A percentile compares a stretch with the other conserved stretches of the same genome.
Conservation (phyloP, 129 eudicot species). For the Flaveria brownii region DNA sequence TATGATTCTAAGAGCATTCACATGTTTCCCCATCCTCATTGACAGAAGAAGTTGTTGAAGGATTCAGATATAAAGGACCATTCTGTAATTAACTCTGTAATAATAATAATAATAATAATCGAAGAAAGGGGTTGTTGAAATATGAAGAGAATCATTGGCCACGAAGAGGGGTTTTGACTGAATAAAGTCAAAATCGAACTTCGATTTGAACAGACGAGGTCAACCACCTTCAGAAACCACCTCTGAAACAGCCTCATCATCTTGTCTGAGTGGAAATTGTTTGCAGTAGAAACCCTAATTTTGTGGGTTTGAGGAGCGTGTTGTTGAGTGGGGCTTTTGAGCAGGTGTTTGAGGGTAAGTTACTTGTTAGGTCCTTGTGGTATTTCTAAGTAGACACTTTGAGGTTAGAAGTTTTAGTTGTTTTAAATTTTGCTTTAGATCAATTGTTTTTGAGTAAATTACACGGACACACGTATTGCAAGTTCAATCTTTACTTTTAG, state of each 20-base stretch:
- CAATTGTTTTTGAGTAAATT: too few species aligned
- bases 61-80: too few species aligned
- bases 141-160: constrained; percentile 20
- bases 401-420: too few species aligned
- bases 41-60: too few species aligned
- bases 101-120: too few species aligned
- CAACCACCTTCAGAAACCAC: constrained; percentile 7
- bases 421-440: too few species aligned
- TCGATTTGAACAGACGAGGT: neutral
- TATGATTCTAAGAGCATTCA: too few species aligned
- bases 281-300: neutral
- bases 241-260: constrained; percentile 12
- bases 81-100: too few species aligned
- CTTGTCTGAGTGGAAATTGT: constrained; percentile 15
- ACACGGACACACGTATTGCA: too few species aligned
- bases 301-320: too few species aligned
- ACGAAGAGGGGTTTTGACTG: constrained; percentile 7
- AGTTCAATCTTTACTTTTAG: too few species aligned
- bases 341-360: neutral
- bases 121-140: constrained; percentile 12
- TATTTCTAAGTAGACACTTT: neutral
- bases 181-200: constrained; percentile 16
- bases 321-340: neutral
- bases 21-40: too few species aligned
- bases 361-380: neutral